Evolutionary conservation across 2,329 filamentous ascomycete genomes (phyloP).

Genomic region (Fusarium algeriense): DNA sequence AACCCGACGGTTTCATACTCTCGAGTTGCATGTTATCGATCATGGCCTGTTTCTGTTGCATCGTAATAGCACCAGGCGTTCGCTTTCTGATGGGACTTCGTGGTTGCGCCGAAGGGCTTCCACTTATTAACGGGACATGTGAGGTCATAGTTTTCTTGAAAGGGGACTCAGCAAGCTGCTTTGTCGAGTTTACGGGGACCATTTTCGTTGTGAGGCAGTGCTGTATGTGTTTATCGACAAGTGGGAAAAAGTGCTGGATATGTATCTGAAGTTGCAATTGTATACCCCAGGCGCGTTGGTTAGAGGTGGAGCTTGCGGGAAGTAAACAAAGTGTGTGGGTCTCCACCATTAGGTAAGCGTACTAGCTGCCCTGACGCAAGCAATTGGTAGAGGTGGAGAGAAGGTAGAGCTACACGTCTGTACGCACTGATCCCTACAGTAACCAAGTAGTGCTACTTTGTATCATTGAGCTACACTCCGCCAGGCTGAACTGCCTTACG

Average conservation of each 20-base stretch:
- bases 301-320: constrained; percentile 40
- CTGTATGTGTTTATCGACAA: constrained; percentile 12
- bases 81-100: constrained; percentile 74
- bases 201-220: constrained; percentile 52
- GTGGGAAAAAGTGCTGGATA: constrained; percentile 21
- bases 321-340: constrained; percentile 47
- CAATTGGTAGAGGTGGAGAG: constrained; percentile 9
- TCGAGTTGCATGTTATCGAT: constrained; percentile 92
- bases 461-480: constrained; percentile 38
- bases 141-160: constrained; percentile 39
- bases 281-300: constrained; percentile 42
- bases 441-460: constrained; percentile 41
- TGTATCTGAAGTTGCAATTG: constrained; percentile 28
- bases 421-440: neutral
- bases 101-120: constrained; percentile 55
- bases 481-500: constrained; percentile 64
- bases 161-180: constrained; percentile 40
- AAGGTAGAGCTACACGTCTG: constrained; percentile 37
- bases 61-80: constrained; percentile 68
- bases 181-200: constrained; percentile 60
- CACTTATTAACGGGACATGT: constrained; percentile 41
- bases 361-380: constrained; percentile 41
- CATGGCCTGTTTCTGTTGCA: constrained; percentile 84
- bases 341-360: constrained; percentile 45
- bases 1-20: constrained; percentile 65